Base-by-base conservation (phyloP, 1,284 basidiomycete genomes). In the Microbotryomycetes sp. region DNA sequence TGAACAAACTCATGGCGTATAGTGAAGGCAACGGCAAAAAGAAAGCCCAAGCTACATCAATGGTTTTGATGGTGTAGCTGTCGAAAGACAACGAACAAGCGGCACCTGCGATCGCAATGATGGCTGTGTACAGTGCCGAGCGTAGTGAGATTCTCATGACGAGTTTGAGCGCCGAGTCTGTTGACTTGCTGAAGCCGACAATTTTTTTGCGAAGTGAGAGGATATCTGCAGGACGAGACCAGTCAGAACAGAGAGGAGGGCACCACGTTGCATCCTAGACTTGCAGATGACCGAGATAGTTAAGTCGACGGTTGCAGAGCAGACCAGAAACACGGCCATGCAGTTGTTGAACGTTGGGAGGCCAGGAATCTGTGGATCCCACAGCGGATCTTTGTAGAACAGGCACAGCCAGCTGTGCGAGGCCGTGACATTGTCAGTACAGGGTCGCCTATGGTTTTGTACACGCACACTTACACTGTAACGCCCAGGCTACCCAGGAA, bases 1-100 rank as follows among this genome's bases (percentile, higher is more conserved):
- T 54, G 46, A 59, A 59, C 15, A 59, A 46, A 1, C 29, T 32
- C n/a, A 59, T 30, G 15, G 51, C 51, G 51, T 59, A 59, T 12
- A 59, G 45, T 2, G 23, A 6, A 3, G 58, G 29, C 4, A 59
- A 52, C 7, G 58, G 58, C 16, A 47, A 36, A 42, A 42, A 59
- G 58, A 59, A 59, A 19, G 58, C 58, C 42, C 47, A 51, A 28
- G 36, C 19, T 25, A 22, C 25, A n/a, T 19, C 16, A 25, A 28
- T 51, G 12, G 36, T 42, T 19, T 42, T 42, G 1, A 15, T 19
- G 22, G 30, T 42, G 45, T 29, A 56, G 54, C 28, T 4, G 3
- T 22, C 4, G 53, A 45, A n/a, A 14, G 4, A 22, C 1, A 25
- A n/a, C 25, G 6, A n/a, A 3, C n/a, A 45, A 16, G 32, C 3